Evolutionary conservation across 1,284 basidiomycete genomes (phyloP).

Genomic region (Cutaneotrichosporon mucoides): DNA sequence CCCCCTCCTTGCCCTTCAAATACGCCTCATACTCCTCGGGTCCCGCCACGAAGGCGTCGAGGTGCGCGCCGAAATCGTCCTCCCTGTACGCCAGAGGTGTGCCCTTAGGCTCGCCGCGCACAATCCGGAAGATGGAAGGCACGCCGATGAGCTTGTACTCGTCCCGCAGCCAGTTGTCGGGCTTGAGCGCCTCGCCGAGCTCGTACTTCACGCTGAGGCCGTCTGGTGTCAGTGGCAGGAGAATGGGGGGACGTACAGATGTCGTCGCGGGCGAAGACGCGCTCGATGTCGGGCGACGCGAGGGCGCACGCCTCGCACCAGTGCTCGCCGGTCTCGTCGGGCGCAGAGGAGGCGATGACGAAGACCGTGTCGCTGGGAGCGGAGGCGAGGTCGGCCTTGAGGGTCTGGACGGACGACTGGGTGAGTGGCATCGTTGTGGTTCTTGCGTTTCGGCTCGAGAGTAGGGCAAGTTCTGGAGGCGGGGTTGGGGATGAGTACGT

Average conservation of each 20-base stretch:
- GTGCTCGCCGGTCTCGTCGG: too few relatives aligned
- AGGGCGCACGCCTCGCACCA: too few relatives aligned
- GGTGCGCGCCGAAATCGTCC: not conserved
- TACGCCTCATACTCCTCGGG: not conserved
- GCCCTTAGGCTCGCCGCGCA: not conserved
- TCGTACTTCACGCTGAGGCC: not conserved
- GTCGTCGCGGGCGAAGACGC: too few relatives aligned
- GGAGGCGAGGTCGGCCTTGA: too few relatives aligned
- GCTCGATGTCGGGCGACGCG: too few relatives aligned
- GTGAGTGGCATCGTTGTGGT: too few relatives aligned
- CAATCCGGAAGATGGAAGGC: not conserved
- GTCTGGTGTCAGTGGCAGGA: not conserved
- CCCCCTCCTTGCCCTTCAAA: not conserved
- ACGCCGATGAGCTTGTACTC: conserved; percentile 1
- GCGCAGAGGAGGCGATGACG: too few relatives aligned
- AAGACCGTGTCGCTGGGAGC: too few relatives aligned
- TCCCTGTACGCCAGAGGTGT: not conserved
- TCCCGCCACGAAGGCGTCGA: not conserved
- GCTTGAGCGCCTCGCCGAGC: not conserved
- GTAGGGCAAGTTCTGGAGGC: too few relatives aligned
- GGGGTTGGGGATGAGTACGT: too few relatives aligned
- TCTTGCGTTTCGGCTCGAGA: too few relatives aligned
- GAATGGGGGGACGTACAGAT: not conserved
- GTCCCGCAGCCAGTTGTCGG: not conserved
- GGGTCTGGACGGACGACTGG: too few relatives aligned